phyloP scores from a whole-genome alignment of 371 early-diverging fungal species.

The Phascolomyces articulosus region DNA sequence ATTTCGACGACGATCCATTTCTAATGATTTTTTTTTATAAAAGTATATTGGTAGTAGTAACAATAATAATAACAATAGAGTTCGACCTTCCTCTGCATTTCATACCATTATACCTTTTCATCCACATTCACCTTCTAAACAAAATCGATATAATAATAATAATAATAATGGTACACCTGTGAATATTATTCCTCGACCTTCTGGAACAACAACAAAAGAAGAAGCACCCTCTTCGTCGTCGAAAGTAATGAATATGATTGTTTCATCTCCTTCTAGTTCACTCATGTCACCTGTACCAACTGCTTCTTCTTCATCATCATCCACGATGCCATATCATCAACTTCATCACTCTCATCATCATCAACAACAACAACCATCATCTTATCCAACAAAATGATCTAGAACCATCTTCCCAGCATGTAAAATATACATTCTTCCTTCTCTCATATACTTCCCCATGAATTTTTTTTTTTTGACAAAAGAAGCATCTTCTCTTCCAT shows the following conservation, averaged over 20 bases:
- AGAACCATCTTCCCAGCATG: neutral
- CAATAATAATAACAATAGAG: neutral
- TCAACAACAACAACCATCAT: neutral
- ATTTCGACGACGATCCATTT: too few species aligned
- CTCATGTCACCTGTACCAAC: slow-evolving; percentile 9
- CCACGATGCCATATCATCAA: neutral
- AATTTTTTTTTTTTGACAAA: too few species aligned
- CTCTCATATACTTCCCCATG: too few species aligned
- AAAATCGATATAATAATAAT: neutral
- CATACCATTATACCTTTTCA: slow-evolving; percentile 1
- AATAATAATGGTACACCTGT: neutral
- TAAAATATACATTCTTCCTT: too few species aligned
- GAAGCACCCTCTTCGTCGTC: too few species aligned
- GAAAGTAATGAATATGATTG: too few species aligned
- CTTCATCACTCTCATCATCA: neutral
- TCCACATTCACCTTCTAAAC: neutral
- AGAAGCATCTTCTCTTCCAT: neutral
- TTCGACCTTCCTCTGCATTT: slow-evolving; percentile 6
- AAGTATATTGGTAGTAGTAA: neutral
- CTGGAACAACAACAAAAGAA: neutral
- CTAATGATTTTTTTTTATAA: too few species aligned
- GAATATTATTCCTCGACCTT: neutral
- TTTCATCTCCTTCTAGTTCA: too few species aligned
- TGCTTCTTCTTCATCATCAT: too few species aligned
- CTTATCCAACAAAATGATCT: neutral